Conservation (phyloP, 352 stramenopile species). For the Globisporangium solare region DNA sequence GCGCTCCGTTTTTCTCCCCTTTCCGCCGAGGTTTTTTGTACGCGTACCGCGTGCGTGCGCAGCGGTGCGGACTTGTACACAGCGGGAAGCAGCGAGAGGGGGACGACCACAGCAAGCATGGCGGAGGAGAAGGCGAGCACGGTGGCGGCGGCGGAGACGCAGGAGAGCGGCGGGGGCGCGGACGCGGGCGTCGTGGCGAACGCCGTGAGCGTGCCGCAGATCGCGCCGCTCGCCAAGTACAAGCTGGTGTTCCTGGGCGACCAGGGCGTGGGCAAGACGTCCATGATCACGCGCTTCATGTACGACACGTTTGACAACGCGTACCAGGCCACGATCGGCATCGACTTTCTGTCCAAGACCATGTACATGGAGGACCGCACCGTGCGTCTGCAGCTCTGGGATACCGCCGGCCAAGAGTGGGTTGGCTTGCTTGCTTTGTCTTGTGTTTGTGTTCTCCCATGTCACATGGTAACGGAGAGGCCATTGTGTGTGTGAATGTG, state of each 20-base stretch:
- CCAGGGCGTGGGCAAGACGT: constrained; percentile 99
- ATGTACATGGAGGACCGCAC: constrained; percentile 98
- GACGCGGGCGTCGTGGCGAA: constrained; percentile 11
- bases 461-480: not conserved
- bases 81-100: too few species aligned
- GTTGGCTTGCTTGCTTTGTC: constrained; percentile 13
- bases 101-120: constrained; percentile 8
- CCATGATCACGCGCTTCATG: constrained; percentile 99
- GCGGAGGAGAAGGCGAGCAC: constrained; percentile 19
- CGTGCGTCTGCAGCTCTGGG: constrained; percentile 98
- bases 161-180: constrained; percentile 5
- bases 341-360: constrained; percentile 99
- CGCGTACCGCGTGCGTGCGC: not conserved
- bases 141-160: constrained; percentile 1
- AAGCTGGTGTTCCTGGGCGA: constrained; percentile 95
- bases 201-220: constrained; percentile 68
- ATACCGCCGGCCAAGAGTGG: constrained; percentile 97
- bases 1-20: not conserved
- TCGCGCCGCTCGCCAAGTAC: constrained; percentile 92
- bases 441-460: constrained; percentile 4
- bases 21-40: not conserved
- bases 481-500: not conserved
- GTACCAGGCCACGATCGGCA: constrained; percentile 99
- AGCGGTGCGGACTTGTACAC: too few species aligned
- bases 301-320: constrained; percentile 97